phyloP scores from a whole-genome alignment of 2,329 filamentous ascomycete genomes.

The Claviceps paspali region DNA sequence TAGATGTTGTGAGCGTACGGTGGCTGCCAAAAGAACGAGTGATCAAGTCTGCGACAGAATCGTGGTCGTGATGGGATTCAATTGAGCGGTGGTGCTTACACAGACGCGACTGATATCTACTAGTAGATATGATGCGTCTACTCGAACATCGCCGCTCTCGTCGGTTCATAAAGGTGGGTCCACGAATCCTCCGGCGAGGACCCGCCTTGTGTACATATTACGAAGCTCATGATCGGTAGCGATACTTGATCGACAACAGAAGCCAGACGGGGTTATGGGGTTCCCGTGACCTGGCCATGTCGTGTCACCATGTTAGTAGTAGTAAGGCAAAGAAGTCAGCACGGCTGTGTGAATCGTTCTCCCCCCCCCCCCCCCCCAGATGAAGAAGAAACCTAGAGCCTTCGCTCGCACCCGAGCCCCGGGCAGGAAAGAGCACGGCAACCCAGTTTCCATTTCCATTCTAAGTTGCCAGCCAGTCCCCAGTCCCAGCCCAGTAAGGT shows the following conservation, averaged over 20 bases:
- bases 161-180: constrained; percentile 4
- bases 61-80: background rate
- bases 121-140: background rate
- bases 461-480: background rate
- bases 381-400: background rate
- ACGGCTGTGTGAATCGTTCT: constrained; percentile 3
- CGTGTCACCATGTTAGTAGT: background rate
- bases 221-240: background rate
- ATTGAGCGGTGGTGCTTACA: background rate
- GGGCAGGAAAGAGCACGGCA: constrained; percentile 4
- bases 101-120: no score
- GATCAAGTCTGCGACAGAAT: background rate
- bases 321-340: constrained; percentile 1
- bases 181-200: constrained; percentile 1
- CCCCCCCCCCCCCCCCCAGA: constrained; percentile 3
- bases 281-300: background rate
- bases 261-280: background rate
- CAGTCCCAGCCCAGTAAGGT: background rate
- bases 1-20: background rate
- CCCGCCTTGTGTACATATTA: constrained; percentile 2
- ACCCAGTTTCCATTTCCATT: constrained; percentile 1
- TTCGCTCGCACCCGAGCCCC: constrained; percentile 3
- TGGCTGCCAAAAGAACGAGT: background rate
- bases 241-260: background rate
- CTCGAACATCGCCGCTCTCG: constrained; percentile 5